Conservation (phyloP, 2,329 filamentous ascomycete species). For the Microsporum audouinii region DNA sequence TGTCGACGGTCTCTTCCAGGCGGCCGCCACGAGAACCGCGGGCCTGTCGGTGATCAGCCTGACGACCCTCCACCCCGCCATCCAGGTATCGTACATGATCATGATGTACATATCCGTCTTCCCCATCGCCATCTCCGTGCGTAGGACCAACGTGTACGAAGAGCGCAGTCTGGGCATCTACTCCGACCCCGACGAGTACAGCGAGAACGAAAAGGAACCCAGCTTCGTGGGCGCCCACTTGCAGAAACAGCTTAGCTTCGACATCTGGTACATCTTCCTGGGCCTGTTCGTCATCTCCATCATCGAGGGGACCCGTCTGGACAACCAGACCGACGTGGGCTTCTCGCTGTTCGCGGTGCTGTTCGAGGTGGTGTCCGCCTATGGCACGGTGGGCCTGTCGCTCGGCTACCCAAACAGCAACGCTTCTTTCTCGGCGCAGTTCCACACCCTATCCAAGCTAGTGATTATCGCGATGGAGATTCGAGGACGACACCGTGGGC, state of each 20-base stretch:
- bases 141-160: slow-evolving; percentile 91
- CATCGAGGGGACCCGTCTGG: slow-evolving; percentile 63
- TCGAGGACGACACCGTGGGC: slow-evolving; percentile 52
- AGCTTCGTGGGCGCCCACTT: slow-evolving; percentile 88
- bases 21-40: slow-evolving; percentile 76
- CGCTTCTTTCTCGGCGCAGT: slow-evolving; percentile 71
- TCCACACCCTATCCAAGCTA: slow-evolving; percentile 57
- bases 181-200: slow-evolving; percentile 61
- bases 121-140: slow-evolving; percentile 89
- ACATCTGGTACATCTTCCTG: slow-evolving; percentile 92
- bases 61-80: slow-evolving; percentile 68
- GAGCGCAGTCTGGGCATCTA: slow-evolving; percentile 57
- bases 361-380: slow-evolving; percentile 82
- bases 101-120: slow-evolving; percentile 99
- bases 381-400: slow-evolving; percentile 86
- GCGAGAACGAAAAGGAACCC: slow-evolving; percentile 47
- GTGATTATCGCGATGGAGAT: slow-evolving; percentile 57
- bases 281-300: slow-evolving; percentile 90
- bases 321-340: slow-evolving; percentile 45
- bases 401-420: slow-evolving; percentile 68
- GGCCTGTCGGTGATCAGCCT: slow-evolving; percentile 78
- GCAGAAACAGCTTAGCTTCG: slow-evolving; percentile 86
- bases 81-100: slow-evolving; percentile 86
- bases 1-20: slow-evolving; percentile 81
- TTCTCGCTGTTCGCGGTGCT: slow-evolving; percentile 60